phyloP scores from a whole-genome alignment of 2,329 filamentous ascomycete genomes.

The Neoascochyta sp. region DNA sequence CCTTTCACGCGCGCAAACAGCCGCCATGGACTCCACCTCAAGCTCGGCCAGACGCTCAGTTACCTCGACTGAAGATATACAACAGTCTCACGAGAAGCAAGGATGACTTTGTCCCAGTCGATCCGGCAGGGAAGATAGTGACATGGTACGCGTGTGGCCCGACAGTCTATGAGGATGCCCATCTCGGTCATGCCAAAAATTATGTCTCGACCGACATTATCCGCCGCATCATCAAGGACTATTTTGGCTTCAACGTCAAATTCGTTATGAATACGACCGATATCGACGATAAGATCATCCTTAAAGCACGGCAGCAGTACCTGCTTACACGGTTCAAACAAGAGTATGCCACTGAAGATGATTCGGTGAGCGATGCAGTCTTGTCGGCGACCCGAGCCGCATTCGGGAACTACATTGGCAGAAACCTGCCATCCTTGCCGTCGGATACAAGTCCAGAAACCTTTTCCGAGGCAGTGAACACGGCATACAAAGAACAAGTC shows the following conservation, averaged over 20 bases:
- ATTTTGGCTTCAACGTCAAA: constrained; percentile 76
- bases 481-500: too few relatives aligned
- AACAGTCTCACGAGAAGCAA: constrained; percentile 76
- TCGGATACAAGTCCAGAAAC: constrained; percentile 44
- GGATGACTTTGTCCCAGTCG: constrained; percentile 69
- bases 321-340: constrained; percentile 67
- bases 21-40: constrained; percentile 40
- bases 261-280: constrained; percentile 93
- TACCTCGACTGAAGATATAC: constrained; percentile 64
- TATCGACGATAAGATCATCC: constrained; percentile 55
- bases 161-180: constrained; percentile 78
- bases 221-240: constrained; percentile 74
- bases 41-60: constrained; percentile 39
- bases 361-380: constrained; percentile 49
- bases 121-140: constrained; percentile 63
- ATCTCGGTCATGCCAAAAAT: constrained; percentile 80
- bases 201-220: constrained; percentile 90
- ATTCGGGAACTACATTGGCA: constrained; percentile 58
- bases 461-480: too few relatives aligned
- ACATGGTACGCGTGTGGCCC: constrained; percentile 89
- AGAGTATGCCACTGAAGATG: constrained; percentile 43
- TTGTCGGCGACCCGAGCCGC: constrained; percentile 51
- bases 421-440: constrained; percentile 59
- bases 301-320: constrained; percentile 70
- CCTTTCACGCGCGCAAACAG: too few relatives aligned